Evolutionary conservation across 1,284 basidiomycete species (phyloP).

Genomic region (Cutaneotrichosporon arboriforme): DNA sequence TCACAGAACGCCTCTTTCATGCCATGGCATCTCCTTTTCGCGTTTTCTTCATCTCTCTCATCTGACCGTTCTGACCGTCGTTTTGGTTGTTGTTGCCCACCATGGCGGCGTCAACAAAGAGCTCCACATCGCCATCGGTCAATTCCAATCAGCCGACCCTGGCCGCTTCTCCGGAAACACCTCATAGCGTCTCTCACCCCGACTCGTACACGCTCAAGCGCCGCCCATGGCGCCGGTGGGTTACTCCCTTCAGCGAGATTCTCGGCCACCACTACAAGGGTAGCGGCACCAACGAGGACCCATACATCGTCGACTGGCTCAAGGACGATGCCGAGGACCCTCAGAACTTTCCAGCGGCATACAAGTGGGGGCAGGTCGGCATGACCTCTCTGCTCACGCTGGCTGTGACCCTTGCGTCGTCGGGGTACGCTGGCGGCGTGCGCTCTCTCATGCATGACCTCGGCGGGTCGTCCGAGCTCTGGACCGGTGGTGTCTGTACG

Average conservation of each 20-base stretch:
- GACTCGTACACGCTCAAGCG: conserved; percentile 3
- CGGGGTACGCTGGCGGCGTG: conserved; percentile 2
- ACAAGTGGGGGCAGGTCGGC: conserved; percentile 27
- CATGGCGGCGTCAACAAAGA: too few relatives aligned
- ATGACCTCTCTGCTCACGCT: conserved; percentile 2
- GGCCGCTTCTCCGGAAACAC: too few relatives aligned
- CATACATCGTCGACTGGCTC: conserved; percentile 45
- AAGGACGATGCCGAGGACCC: conserved; percentile 28
- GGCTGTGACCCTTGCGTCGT: conserved; percentile 1
- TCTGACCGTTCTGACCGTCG: too few relatives aligned
- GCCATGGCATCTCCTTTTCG: too few relatives aligned
- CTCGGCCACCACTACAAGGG: conserved; percentile 41
- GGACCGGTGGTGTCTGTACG: conserved; percentile 25
- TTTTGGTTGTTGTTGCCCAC: too few relatives aligned
- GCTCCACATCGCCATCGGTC: too few relatives aligned
- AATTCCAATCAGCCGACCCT: too few relatives aligned
- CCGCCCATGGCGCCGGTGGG: conserved; percentile 33
- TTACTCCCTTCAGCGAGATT: conserved; percentile 44
- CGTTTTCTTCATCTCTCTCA: too few relatives aligned
- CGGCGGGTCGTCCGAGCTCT: conserved; percentile 7
- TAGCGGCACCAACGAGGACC: conserved; percentile 42
- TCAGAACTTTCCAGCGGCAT: conserved; percentile 19
- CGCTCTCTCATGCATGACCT: conserved; percentile 1
- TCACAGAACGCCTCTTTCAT: too few relatives aligned
- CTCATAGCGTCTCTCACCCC: too few relatives aligned